Conservation (phyloP, 441 rosid genomes). For the Lepidium campestre region DNA sequence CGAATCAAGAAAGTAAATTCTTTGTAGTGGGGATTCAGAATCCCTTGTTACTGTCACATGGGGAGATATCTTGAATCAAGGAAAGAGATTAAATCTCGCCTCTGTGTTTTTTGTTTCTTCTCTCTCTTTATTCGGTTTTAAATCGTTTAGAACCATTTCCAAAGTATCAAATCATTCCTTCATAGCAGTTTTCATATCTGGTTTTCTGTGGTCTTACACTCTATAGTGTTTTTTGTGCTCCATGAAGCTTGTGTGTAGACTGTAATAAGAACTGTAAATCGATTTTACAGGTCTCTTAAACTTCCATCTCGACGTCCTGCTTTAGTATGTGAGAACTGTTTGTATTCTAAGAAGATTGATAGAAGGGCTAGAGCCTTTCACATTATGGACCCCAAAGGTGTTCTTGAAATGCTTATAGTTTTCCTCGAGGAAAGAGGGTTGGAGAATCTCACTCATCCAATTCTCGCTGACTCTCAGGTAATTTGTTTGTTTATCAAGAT, state of each 20-base stretch:
- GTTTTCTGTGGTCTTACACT: neutral
- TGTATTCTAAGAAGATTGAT: conserved; percentile 64
- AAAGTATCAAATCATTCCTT: too few species aligned
- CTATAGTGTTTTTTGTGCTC: neutral
- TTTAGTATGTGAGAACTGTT: conserved; percentile 80
- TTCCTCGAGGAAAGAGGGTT: conserved; percentile 76
- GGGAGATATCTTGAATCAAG: too few species aligned
- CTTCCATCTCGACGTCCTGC: conserved; percentile 78
- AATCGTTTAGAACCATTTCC: too few species aligned
- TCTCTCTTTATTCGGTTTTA: too few species aligned
- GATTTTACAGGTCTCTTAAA: conserved; percentile 55
- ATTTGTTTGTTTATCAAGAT: neutral
- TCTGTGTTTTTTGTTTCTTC: too few species aligned
- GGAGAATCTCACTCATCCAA: conserved; percentile 37
- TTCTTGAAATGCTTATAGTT: conserved; percentile 73
- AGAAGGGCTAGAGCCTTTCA: conserved; percentile 85
- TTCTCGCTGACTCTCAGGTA: conserved; percentile 41
- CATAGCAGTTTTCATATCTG: too few species aligned
- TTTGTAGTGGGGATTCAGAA: too few species aligned
- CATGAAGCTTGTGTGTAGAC: neutral
- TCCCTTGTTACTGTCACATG: too few species aligned
- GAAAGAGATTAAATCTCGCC: too few species aligned
- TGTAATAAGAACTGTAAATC: neutral
- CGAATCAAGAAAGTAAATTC: too few species aligned
- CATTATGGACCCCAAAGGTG: conserved; percentile 77